These are phyloP conservation scores for Musa acuminata DNA, from an alignment of 176 grass and related monocot species.

Conservation along the genomic window DNA sequence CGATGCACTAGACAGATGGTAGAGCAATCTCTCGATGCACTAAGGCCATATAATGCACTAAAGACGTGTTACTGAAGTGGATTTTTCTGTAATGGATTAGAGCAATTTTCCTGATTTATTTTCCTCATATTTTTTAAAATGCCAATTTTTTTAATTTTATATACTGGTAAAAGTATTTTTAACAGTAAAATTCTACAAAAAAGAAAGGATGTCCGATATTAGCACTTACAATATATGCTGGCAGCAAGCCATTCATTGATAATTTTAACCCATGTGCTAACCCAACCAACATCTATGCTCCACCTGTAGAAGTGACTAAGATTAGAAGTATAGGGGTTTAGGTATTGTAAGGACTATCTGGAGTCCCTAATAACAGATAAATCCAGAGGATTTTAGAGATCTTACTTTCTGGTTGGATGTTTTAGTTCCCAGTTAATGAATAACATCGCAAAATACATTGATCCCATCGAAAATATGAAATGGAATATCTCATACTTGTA, in stretches of 20 bases:
- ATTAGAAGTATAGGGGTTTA: background rate
- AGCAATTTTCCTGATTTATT: too few relatives aligned
- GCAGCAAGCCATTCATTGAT: constrained; percentile 75
- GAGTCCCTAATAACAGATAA: background rate
- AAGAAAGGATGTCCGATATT: background rate
- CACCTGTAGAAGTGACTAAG: constrained; percentile 35
- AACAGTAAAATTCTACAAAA: too few relatives aligned
- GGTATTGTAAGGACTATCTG: too few relatives aligned
- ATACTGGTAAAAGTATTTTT: too few relatives aligned
- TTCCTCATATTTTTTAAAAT: too few relatives aligned
- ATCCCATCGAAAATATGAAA: constrained; percentile 78
- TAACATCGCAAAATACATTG: constrained; percentile 93
- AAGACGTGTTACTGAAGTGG: too few relatives aligned
- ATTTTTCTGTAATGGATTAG: too few relatives aligned
- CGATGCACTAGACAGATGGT: too few relatives aligned
- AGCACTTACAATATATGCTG: constrained; percentile 63
- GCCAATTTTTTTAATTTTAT: too few relatives aligned
- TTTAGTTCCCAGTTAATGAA: constrained; percentile 91
- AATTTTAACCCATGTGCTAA: constrained; percentile 86
- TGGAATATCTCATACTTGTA: constrained; percentile 77
- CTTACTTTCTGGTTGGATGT: constrained; percentile 72
- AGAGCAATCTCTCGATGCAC: too few relatives aligned
- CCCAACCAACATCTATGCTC: constrained; percentile 93
- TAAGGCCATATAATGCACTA: too few relatives aligned
- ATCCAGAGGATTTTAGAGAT: background rate